phyloP scores from a whole-genome alignment of 352 stramenopile species.

The Phytopythium litorale region DNA sequence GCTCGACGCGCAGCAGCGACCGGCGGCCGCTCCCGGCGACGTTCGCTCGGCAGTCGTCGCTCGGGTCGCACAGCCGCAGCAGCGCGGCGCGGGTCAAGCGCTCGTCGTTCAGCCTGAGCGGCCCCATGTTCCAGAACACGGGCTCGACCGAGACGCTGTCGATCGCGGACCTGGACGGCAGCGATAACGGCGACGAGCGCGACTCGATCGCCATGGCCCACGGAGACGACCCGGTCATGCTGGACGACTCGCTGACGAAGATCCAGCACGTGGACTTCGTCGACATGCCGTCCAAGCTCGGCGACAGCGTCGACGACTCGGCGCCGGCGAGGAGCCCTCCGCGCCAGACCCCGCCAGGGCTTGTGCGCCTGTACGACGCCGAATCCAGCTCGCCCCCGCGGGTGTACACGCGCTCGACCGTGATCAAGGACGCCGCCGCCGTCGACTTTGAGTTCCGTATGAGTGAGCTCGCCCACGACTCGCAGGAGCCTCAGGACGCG shows the following conservation, averaged over 20 bases:
- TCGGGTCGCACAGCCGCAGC: conserved; percentile 11
- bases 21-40: conserved; percentile 11
- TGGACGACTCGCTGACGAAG: conserved; percentile 34
- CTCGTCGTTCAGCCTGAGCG: conserved; percentile 14
- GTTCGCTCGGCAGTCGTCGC: conserved; percentile 17
- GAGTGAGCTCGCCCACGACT: conserved; percentile 15
- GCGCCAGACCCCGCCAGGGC: conserved; percentile 8
- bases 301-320: conserved; percentile 16
- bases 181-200: conserved; percentile 1
- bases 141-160: conserved; percentile 43
- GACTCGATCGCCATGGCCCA: not conserved
- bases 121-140: conserved; percentile 13
- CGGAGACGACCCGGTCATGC: conserved; percentile 38
- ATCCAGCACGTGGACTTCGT: conserved; percentile 48
- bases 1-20: conserved; percentile 14
- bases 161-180: conserved; percentile 30
- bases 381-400: not conserved
- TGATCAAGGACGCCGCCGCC: not conserved
- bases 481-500: not conserved
- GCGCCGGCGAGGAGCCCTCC: conserved; percentile 19
- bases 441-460: conserved; percentile 14
- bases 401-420: not conserved
- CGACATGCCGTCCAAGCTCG: conserved; percentile 23
- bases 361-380: conserved; percentile 9
- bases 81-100: conserved; percentile 13